Conservation (phyloP, 805 yeast genomes). For the Teunomyces barrocoloradensis region DNA sequence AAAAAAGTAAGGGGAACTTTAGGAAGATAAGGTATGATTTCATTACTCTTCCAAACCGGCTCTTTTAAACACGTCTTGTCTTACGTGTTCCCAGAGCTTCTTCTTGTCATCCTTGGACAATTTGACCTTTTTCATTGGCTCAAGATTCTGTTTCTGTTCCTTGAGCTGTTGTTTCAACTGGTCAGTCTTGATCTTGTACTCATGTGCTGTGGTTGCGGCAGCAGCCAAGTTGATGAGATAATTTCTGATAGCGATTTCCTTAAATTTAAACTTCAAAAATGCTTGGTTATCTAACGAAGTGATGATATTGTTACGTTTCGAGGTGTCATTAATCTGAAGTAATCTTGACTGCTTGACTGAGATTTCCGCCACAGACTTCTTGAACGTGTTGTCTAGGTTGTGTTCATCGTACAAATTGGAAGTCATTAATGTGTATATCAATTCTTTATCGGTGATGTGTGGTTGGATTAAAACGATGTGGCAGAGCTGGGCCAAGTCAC, state of each 20-base stretch:
- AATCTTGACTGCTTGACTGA: constrained; percentile 47
- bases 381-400: constrained; percentile 43
- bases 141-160: constrained; percentile 8
- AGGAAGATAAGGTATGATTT: too few species aligned
- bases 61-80: constrained; percentile 50
- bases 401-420: constrained; percentile 50
- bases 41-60: constrained; percentile 39
- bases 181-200: constrained; percentile 42
- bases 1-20: background rate
- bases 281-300: constrained; percentile 28
- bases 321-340: constrained; percentile 33
- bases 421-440: constrained; percentile 37
- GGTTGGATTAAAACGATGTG: constrained; percentile 40
- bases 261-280: constrained; percentile 34
- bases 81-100: constrained; percentile 46
- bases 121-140: constrained; percentile 18
- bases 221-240: constrained; percentile 53
- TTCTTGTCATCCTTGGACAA: constrained; percentile 42
- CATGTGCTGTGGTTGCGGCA: constrained; percentile 53
- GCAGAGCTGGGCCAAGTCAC: constrained; percentile 41
- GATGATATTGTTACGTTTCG: constrained; percentile 23
- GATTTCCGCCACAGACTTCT: constrained; percentile 46
- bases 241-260: constrained; percentile 47
- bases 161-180: constrained; percentile 28
- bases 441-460: constrained; percentile 41